These are phyloP conservation scores for Chlorella sp. DNA, from an alignment of 139 green algal species.

Conservation along the genomic window DNA sequence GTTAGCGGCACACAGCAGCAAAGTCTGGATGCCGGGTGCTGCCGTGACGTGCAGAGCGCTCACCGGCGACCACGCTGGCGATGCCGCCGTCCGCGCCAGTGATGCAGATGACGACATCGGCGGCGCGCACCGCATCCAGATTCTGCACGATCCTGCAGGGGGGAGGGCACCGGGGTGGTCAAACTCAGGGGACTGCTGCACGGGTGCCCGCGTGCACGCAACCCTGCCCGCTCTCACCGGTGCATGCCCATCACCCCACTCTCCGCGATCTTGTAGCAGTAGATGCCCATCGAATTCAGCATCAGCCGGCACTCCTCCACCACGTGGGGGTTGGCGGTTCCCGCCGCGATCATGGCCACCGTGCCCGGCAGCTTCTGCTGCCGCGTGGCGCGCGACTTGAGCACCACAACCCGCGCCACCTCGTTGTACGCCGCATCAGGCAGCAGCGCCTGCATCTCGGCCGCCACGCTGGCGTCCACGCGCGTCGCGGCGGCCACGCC, in stretches of 20 bases:
- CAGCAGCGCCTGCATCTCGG: slow-evolving; percentile 21
- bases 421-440: slow-evolving; percentile 58
- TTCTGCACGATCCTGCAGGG: slow-evolving; percentile 25
- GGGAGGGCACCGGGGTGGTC: not conserved
- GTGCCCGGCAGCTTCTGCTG: slow-evolving; percentile 67
- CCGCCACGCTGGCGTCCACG: slow-evolving; percentile 39
- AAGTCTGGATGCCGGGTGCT: too few relatives aligned
- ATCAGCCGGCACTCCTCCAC: slow-evolving; percentile 75
- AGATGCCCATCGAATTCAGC: slow-evolving; percentile 67
- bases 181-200: too few relatives aligned
- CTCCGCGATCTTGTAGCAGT: slow-evolving; percentile 64
- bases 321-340: slow-evolving; percentile 60
- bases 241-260: slow-evolving; percentile 69
- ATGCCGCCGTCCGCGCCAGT: slow-evolving; percentile 76
- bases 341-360: slow-evolving; percentile 69
- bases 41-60: too few relatives aligned
- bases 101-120: slow-evolving; percentile 84
- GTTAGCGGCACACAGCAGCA: too few relatives aligned
- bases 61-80: slow-evolving; percentile 70
- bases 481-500: slow-evolving; percentile 65
- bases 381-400: slow-evolving; percentile 31
- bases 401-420: slow-evolving; percentile 31
- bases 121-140: slow-evolving; percentile 54
- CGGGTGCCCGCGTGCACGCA: too few relatives aligned
- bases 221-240: not conserved